phyloP scores from a whole-genome alignment of 371 early-diverging fungal species.

The Mortierella sp. region DNA sequence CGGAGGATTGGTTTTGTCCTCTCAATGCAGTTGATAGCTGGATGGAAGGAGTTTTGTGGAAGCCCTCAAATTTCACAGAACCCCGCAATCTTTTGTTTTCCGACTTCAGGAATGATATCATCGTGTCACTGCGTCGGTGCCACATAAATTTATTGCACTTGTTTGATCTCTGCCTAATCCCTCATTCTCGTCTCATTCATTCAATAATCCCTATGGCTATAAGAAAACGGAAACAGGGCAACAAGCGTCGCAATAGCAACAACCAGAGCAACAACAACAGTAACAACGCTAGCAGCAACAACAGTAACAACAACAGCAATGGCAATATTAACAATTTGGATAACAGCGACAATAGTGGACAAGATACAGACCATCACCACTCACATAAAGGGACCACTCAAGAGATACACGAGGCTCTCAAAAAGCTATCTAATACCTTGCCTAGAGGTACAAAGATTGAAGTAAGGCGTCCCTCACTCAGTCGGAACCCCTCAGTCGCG shows the following conservation, averaged over 20 bases:
- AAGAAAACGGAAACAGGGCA: constrained; percentile 30
- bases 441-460: constrained; percentile 25
- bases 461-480: constrained; percentile 43
- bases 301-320: not conserved
- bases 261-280: not conserved
- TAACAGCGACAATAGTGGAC: not conserved
- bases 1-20: no score
- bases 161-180: no score
- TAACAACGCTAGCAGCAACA: constrained; percentile 3
- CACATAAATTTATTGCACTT: no score
- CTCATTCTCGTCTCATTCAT: no score
- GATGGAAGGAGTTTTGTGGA: no score
- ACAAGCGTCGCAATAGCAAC: constrained; percentile 4
- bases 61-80: no score
- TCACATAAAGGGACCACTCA: constrained; percentile 5
- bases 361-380: not conserved
- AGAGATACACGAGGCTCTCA: constrained; percentile 24
- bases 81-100: no score
- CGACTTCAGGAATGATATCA: no score
- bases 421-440: constrained; percentile 26
- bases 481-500: constrained; percentile 50
- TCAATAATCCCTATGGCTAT: constrained; percentile 30
- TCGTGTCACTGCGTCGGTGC: no score
- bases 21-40: no score
- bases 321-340: not conserved